A percentile compares a stretch with the other conserved stretches of the same genome.
These are phyloP conservation scores for Starmerella roubikii DNA, from an alignment of 805 yeast genomes.

Conservation along the genomic window DNA sequence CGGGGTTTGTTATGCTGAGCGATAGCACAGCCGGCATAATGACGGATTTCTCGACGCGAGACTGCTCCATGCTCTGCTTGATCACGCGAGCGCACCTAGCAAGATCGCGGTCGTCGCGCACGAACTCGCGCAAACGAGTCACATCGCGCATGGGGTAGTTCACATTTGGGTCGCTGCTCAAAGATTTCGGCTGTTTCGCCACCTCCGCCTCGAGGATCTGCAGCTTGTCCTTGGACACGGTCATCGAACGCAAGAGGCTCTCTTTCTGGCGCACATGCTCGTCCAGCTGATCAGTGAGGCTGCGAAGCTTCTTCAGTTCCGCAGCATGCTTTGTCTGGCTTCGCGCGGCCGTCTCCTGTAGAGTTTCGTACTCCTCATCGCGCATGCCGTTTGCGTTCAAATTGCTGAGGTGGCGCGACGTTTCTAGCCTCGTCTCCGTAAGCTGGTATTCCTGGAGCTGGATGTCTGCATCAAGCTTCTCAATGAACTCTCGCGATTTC, in stretches of 20 bases:
- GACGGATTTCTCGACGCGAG: constrained; percentile 31
- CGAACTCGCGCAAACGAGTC: constrained; percentile 1
- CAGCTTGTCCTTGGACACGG: no score
- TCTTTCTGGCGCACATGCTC: not conserved
- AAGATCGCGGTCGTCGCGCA: not conserved
- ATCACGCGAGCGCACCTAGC: not conserved
- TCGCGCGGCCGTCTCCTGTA: not conserved
- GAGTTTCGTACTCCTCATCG: not conserved
- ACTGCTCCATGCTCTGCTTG: not conserved
- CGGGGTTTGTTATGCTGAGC: constrained; percentile 38
- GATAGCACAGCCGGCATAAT: constrained; percentile 66
- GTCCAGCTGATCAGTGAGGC: not conserved
- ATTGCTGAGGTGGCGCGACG: not conserved
- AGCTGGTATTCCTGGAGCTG: not conserved
- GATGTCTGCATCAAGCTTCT: not conserved
- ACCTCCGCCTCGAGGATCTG: no score
- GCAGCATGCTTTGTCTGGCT: not conserved
- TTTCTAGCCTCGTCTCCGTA: not conserved
- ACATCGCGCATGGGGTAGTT: not conserved
- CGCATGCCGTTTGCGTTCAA: not conserved
- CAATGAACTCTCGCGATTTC: not conserved
- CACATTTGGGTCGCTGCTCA: not conserved
- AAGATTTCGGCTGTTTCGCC: no score
- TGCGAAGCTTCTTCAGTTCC: not conserved
- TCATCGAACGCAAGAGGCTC: no score